Evolutionary conservation across 202 grass and related monocot genomes (phyloP), one percentile per base, ranked within the genome.

Genomic region (Panicum virgatum): DNA sequence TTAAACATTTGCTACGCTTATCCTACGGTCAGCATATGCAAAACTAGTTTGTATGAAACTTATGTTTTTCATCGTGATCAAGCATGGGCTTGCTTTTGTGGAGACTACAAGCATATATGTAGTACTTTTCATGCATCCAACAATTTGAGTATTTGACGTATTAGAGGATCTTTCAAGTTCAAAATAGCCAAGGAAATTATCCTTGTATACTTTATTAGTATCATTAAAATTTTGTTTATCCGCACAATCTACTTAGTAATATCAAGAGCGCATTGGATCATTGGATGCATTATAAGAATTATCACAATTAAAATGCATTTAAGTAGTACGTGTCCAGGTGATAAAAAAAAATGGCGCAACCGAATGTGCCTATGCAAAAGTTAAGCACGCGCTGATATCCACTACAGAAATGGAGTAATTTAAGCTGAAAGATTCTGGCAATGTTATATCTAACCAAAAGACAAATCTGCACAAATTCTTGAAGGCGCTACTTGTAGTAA

Each of bases 311-410:
- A 68, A 32, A 60, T 81, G 16, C 51, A 48, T 61, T 30, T 20
- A 38, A n/a, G n/a, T 2, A 25, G 27, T 79, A 67, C 7, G 6
- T 45, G 46, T 74, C 15, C 68, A 46, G 4, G 73, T 73, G 30
- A 82, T 83, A n/a, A n/a, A 58, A 20, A 47, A 82, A 72, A 77
- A 47, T 0, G 42, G 7, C 60, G 64, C 19, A 69, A 38, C 56
- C 69, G 48, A 79, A 89, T 89, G 66, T 73, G 60, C 13, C 57
- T 32, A 57, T 15, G 57, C 14, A 86, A 32, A 78, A 90, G 79
- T 32, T 47, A 60, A 19, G 62, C 74, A 56, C 70, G 69, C 23
- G 57, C 68, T 54, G 26, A 61, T 70, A 79, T 83, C 51, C 83
- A 83, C 83, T 68, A 73, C 43, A 53, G 25, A 70, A 69, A 70